phyloP scores from a whole-genome alignment of 495 filamentous ascomycete species.

The Rostrohypoxylon terebratum region DNA sequence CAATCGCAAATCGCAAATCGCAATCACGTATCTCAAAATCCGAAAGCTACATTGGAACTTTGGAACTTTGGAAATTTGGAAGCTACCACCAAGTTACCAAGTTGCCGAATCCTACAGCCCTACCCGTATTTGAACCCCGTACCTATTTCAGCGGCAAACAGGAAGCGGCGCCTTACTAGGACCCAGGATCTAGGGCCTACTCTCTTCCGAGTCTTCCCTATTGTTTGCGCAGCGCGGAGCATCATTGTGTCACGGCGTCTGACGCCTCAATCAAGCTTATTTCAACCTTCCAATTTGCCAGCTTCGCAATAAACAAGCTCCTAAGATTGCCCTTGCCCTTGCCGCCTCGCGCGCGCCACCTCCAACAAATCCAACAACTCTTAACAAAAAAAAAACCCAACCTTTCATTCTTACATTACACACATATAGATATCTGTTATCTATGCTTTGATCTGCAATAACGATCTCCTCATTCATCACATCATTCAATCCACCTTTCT shows the following conservation, averaged over 20 bases:
- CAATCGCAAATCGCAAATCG: slow-evolving; percentile 45
- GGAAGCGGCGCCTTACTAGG: slow-evolving; percentile 2
- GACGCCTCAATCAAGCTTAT: slow-evolving; percentile 41
- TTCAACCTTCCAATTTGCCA: slow-evolving; percentile 45
- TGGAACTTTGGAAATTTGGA: neutral
- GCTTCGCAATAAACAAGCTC: slow-evolving; percentile 21
- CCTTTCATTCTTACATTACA: slow-evolving; percentile 6
- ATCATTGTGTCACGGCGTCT: slow-evolving; percentile 47
- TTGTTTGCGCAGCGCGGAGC: slow-evolving; percentile 33
- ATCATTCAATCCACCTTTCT: slow-evolving; percentile 22
- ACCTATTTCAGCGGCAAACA: slow-evolving; percentile 30
- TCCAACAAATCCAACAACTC: slow-evolving; percentile 12
- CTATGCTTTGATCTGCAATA: slow-evolving; percentile 16
- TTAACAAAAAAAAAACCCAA: slow-evolving; percentile 22
- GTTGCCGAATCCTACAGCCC: slow-evolving; percentile 40
- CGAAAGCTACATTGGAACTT: neutral
- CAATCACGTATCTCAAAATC: slow-evolving; percentile 43
- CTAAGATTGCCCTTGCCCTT: slow-evolving; percentile 19
- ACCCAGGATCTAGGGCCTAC: slow-evolving; percentile 2
- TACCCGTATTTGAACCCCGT: slow-evolving; percentile 6
- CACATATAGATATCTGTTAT: slow-evolving; percentile 3
- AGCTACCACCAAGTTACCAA: slow-evolving; percentile 14
- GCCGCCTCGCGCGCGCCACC: slow-evolving; percentile 38
- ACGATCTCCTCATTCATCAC: slow-evolving; percentile 18
- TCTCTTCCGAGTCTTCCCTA: slow-evolving; percentile 18